A percentile compares a stretch with the other conserved stretches of the same genome.
phyloP scores from a whole-genome alignment of 352 stramenopile species.

The Globisporangium cederbergense region DNA sequence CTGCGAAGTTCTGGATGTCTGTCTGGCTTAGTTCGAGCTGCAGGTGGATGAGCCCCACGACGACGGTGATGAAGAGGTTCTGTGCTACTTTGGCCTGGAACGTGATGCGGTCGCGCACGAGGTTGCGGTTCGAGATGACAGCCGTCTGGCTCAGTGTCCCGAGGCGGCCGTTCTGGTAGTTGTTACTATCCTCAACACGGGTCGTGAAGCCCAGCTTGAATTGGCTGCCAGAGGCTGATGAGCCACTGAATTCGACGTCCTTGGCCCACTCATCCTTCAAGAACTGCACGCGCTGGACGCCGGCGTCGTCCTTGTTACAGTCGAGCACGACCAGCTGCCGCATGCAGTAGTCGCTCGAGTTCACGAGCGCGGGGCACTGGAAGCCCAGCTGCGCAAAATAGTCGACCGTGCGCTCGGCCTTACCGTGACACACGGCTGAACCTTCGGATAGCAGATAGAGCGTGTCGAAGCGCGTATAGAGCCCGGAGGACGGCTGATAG shows the following conservation, averaged over 20 bases:
- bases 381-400: conserved; percentile 60
- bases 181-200: too few relatives aligned
- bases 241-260: too few relatives aligned
- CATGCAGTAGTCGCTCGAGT: conserved; percentile 66
- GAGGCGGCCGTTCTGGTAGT: too few relatives aligned
- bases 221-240: too few relatives aligned
- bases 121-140: conserved; percentile 16
- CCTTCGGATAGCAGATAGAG: conserved; percentile 37
- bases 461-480: too few relatives aligned
- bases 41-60: conserved; percentile 47
- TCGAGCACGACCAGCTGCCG: conserved; percentile 46
- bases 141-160: too few relatives aligned
- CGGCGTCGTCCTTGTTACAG: conserved; percentile 29
- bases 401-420: conserved; percentile 40
- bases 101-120: conserved; percentile 27
- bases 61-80: conserved; percentile 32
- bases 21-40: conserved; percentile 36
- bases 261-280: conserved; percentile 40
- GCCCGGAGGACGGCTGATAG: too few relatives aligned
- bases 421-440: conserved; percentile 52
- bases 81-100: conserved; percentile 29
- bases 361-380: conserved; percentile 52
- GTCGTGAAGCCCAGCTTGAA: too few relatives aligned
- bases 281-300: conserved; percentile 19
- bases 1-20: conserved; percentile 39